phyloP scores from a whole-genome alignment of 192 early-diverging fungal species.

The Globomyces pollinis-pini region DNA sequence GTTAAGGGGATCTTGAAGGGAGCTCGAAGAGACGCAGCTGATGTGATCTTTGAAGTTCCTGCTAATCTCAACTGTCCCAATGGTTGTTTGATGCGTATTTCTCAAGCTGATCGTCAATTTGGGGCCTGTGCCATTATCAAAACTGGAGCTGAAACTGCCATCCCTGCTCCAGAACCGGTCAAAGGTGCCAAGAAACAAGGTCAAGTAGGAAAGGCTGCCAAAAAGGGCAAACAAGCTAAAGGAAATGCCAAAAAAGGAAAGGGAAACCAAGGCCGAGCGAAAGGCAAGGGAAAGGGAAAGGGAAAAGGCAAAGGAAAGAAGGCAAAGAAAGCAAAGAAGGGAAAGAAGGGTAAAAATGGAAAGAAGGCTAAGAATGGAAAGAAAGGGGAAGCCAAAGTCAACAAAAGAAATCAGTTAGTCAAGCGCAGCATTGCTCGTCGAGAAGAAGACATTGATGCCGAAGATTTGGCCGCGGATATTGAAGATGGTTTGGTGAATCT shows the following conservation, averaged over 20 bases:
- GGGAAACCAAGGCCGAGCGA: neutral
- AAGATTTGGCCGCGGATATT: too few relatives aligned
- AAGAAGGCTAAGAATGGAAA: neutral
- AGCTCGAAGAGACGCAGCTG: neutral
- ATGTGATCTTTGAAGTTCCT: neutral
- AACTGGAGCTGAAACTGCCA: neutral
- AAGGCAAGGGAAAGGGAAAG: neutral
- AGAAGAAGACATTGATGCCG: too few relatives aligned
- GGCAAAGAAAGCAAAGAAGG: too few relatives aligned
- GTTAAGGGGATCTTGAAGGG: neutral
- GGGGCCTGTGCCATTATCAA: neutral
- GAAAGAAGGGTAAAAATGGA: neutral
- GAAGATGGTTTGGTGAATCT: too few relatives aligned
- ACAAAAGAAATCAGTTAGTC: too few relatives aligned
- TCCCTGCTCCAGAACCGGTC: neutral
- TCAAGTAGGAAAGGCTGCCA: neutral
- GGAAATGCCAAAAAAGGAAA: neutral
- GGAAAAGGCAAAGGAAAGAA: neutral
- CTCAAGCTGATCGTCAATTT: neutral
- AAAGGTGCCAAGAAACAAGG: neutral
- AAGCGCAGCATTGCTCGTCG: too few relatives aligned
- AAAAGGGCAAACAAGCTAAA: neutral
- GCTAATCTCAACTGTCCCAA: neutral
- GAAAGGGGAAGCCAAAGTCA: neutral
- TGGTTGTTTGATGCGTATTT: slow-evolving; percentile 10